Base-by-base conservation (phyloP, 2,329 filamentous ascomycete species). In the Cladosporium sp. region DNA sequence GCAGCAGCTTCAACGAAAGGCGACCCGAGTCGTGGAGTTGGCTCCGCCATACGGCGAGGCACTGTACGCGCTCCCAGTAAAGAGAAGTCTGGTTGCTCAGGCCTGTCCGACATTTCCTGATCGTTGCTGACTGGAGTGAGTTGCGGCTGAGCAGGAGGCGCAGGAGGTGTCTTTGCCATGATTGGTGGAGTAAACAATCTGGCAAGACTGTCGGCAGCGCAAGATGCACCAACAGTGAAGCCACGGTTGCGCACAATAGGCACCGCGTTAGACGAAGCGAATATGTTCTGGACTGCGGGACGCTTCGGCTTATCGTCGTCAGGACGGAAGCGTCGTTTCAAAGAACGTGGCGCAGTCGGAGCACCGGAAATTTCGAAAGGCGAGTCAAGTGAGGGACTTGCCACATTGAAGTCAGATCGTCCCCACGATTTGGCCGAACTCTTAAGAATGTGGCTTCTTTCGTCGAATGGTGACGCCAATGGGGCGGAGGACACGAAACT, bases 171-270 rank as follows among this genome's bases (percentile, higher is more conserved):
- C 74, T 65, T 74, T 71, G 58, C 73, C 71, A 2, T 72, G 61
- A 32, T 34, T 1, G 81, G 81, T 7, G 84, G 84, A 4, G 81
- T 83, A 71, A 88, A 86, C 4, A 88, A 77, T 65, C 82, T 80
- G 53, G 85, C 79, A 36, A 88, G 78, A 61, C 83, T 80, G 60
- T 80, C 76, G 70, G 79, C 82, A 60, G 82, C 80, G 67, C 80
- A 81, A 66, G 86, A 82, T 61, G 86, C 84, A 58, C 86, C 84
- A 26, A 85, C 80, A 56, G 86, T 89, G 70, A 87, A 88, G 63
- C 87, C 87, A 51, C 87, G 84, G 70, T 83, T 87, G 48, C 87
- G 83, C 36, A 87, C 82, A 32, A 85, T 83, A 64, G 84, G 83
- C 69, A 85, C 82, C 62, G 83, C 82, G 11, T 80, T 79, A 30